These are phyloP conservation scores for Saccharomycopsis fodiens DNA, from an alignment of 805 yeast species.

Conservation along the genomic window DNA sequence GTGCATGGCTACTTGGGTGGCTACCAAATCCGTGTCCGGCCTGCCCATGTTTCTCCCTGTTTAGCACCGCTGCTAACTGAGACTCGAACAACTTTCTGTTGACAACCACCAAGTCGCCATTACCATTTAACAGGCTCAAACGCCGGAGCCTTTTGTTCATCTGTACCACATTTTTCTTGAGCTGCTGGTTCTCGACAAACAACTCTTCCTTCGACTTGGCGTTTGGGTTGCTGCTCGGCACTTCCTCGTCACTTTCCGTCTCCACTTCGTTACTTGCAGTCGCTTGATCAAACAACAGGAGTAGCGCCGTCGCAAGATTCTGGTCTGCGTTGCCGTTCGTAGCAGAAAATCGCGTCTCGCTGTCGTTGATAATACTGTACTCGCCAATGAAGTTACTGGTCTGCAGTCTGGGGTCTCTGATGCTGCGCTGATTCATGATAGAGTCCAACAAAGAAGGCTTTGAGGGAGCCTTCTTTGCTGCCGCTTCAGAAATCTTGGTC, in stretches of 20 bases:
- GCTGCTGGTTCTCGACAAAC: constrained; percentile 15
- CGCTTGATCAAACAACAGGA: constrained; percentile 6
- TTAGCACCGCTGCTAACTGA: background rate
- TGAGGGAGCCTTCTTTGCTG: background rate
- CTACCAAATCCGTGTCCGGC: background rate
- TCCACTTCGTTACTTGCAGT: background rate
- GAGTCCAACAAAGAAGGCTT: constrained; percentile 4
- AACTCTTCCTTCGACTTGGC: constrained; percentile 17
- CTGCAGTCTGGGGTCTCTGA: background rate
- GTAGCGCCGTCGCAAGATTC: background rate
- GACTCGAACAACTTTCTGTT: constrained; percentile 13
- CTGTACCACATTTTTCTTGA: constrained; percentile 11
- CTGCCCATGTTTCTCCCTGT: background rate
- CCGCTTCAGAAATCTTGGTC: background rate
- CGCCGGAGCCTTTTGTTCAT: constrained; percentile 5
- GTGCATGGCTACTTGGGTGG: background rate
- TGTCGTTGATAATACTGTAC: constrained; percentile 16
- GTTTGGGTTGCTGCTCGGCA: background rate
- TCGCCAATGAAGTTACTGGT: constrained; percentile 10
- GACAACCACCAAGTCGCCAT: constrained; percentile 12
- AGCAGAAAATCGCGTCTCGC: constrained; percentile 1
- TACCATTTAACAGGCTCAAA: constrained; percentile 4
- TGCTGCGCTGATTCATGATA: constrained; percentile 5
- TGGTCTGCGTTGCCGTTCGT: background rate
- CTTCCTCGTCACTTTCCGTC: background rate